Percentiles rank a stretch among this genome's conserved stretches.
phyloP scores from a whole-genome alignment of 805 yeast species.

The Cyberlindnera mycetangii region DNA sequence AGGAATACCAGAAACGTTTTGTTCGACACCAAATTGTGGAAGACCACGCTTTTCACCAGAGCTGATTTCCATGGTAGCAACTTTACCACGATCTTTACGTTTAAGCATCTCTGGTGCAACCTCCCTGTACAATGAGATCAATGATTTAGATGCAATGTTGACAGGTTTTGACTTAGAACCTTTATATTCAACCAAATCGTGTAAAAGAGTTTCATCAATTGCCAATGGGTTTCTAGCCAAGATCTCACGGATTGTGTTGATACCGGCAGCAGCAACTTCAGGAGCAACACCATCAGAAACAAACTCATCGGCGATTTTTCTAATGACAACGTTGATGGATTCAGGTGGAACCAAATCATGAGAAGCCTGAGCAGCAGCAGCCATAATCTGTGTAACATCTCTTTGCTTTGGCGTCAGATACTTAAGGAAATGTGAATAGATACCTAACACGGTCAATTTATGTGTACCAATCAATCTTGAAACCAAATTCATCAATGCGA shows the following conservation, averaged over 20 bases:
- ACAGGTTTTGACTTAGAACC: constrained; percentile 94
- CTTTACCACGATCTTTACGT: constrained; percentile 89
- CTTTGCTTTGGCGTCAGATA: constrained; percentile 92
- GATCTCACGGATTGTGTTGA: constrained; percentile 92
- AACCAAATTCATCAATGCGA: constrained; percentile 79
- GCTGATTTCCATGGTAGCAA: constrained; percentile 79
- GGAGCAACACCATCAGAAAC: constrained; percentile 98
- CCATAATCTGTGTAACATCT: constrained; percentile 94
- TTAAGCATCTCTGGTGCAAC: constrained; percentile 95
- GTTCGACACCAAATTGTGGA: constrained; percentile 75
- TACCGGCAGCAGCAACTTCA: constrained; percentile 97
- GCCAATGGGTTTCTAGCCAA: constrained; percentile 92
- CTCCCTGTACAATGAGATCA: constrained; percentile 84
- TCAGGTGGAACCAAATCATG: constrained; percentile 99
- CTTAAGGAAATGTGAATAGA: constrained; percentile 84
- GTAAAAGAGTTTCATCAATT: constrained; percentile 81
- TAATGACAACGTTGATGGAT: constrained; percentile 68
- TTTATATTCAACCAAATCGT: constrained; percentile 85
- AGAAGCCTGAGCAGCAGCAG: constrained; percentile 94
- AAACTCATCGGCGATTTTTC: constrained; percentile 95
- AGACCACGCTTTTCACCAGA: constrained; percentile 50
- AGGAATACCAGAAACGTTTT: constrained; percentile 67
- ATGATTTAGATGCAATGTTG: constrained; percentile 87
- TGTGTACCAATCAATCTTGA: constrained; percentile 93
- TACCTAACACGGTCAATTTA: constrained; percentile 83